Percentiles rank a stretch among this genome's conserved stretches.
Conservation (phyloP, 2,329 filamentous ascomycete species). For the Periglandula ipomoeae region DNA sequence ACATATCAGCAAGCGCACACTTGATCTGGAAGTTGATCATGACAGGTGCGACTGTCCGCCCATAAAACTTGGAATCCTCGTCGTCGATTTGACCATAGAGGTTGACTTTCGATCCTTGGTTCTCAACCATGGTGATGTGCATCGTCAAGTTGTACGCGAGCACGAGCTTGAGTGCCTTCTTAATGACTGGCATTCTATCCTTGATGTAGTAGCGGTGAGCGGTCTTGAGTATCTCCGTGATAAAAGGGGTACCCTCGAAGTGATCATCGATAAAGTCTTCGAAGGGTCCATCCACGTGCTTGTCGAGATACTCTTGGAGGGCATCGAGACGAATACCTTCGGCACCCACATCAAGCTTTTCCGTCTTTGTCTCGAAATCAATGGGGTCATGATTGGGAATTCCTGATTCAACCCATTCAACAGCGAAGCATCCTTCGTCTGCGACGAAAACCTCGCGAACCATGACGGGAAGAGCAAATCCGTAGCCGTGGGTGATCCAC, state of each 20-base stretch:
- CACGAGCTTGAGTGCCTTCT: slow-evolving; percentile 90
- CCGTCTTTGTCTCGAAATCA: slow-evolving; percentile 78
- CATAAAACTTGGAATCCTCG: slow-evolving; percentile 75
- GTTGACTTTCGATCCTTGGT: slow-evolving; percentile 68
- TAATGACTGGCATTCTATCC: slow-evolving; percentile 80
- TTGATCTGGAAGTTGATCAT: slow-evolving; percentile 99
- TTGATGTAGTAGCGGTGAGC: slow-evolving; percentile 88
- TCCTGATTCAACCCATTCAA: slow-evolving; percentile 86
- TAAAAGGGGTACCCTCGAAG: slow-evolving; percentile 89
- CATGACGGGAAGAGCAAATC: slow-evolving; percentile 84
- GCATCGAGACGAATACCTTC: slow-evolving; percentile 76
- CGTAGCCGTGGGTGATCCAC: slow-evolving; percentile 95
- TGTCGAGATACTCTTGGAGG: slow-evolving; percentile 86
- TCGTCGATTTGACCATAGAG: slow-evolving; percentile 80
- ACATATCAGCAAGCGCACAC: slow-evolving; percentile 93
- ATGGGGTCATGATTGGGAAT: slow-evolving; percentile 60
- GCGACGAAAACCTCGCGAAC: slow-evolving; percentile 89
- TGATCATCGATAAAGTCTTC: slow-evolving; percentile 93
- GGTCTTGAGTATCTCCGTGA: slow-evolving; percentile 94
- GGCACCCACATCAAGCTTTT: slow-evolving; percentile 79
- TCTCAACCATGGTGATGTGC: slow-evolving; percentile 91
- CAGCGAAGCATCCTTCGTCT: slow-evolving; percentile 84
- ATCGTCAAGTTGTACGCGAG: slow-evolving; percentile 92
- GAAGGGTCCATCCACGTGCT: slow-evolving; percentile 86
- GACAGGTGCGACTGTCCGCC: slow-evolving; percentile 85